Percentiles rank a stretch among this genome's conserved stretches.
Conservation (phyloP, 345 rosid genomes). For the Eucalyptus erythrocorys region DNA sequence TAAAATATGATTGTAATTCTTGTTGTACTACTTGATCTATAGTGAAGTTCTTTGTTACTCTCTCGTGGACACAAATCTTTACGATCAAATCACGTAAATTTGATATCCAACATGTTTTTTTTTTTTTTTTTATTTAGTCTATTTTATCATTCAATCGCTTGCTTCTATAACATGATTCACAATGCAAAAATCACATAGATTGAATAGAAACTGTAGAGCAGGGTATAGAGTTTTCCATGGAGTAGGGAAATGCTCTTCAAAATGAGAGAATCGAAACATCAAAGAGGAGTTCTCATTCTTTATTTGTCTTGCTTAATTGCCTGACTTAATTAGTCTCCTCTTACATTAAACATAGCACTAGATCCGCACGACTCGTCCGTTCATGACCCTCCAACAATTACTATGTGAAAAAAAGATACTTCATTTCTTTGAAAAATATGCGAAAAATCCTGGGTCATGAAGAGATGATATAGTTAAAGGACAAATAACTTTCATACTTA, state of each 20-base stretch:
- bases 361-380: not conserved
- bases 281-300: not conserved
- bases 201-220: too few species aligned
- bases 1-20: too few species aligned
- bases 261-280: not conserved
- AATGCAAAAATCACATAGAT: too few species aligned
- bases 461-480: not conserved
- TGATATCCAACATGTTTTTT: too few species aligned
- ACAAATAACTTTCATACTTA: not conserved
- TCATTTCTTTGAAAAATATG: not conserved
- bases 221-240: not conserved
- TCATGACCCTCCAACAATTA: not conserved
- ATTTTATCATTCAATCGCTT: too few species aligned
- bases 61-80: rapidly evolving
- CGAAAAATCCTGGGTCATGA: not conserved
- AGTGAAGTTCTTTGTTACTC: rapidly evolving
- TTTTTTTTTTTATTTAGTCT: too few species aligned
- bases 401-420: not conserved
- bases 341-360: not conserved
- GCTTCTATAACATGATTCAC: too few species aligned
- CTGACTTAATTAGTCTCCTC: not conserved
- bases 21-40: too few species aligned
- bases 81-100: rapidly evolving
- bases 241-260: not conserved
- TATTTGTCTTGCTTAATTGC: not conserved